Evolutionary conservation across 148 eudicot genomes (phyloP).

Genomic region (Nepenthes gracilis): DNA sequence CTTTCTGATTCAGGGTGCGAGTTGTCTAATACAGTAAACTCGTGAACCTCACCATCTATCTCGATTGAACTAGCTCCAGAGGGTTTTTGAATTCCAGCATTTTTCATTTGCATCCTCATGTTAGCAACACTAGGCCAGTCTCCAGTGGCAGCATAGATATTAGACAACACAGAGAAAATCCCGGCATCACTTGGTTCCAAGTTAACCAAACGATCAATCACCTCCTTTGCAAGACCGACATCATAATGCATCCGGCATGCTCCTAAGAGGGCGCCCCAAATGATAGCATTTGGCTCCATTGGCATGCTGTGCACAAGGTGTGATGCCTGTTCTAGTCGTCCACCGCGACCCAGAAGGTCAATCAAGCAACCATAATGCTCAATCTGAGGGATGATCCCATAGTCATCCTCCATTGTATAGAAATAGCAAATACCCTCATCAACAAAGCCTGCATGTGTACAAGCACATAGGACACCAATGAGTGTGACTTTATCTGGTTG

Average conservation of each 20-base stretch:
- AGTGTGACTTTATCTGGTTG: constrained; percentile 71
- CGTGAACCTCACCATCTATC: constrained; percentile 53
- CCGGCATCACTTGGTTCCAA: constrained; percentile 48
- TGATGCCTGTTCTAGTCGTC: constrained; percentile 65
- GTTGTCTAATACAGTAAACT: constrained; percentile 58
- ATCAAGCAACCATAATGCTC: constrained; percentile 88
- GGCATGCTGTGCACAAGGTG: constrained; percentile 57
- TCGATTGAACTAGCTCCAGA: constrained; percentile 74
- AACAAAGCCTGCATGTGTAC: constrained; percentile 73
- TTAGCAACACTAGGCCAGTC: constrained; percentile 62
- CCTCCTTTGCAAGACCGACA: constrained; percentile 45
- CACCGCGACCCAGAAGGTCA: constrained; percentile 85
- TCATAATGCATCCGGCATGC: constrained; percentile 80
- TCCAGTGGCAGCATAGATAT: constrained; percentile 70
- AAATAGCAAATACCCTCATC: constrained; percentile 52
- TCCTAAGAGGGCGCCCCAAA: constrained; percentile 75
- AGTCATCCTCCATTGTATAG: constrained; percentile 60
- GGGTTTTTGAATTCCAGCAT: constrained; percentile 32
- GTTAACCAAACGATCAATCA: constrained; percentile 33
- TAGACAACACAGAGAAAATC: constrained; percentile 59
- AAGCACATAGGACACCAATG: constrained; percentile 74
- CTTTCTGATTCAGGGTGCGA: constrained; percentile 43
- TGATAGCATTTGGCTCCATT: constrained; percentile 61
- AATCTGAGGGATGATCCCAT: constrained; percentile 44
- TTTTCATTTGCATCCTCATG: constrained; percentile 55